Conservation (phyloP, 2,329 filamentous ascomycete genomes). For the Scedosporium minutisporum region DNA sequence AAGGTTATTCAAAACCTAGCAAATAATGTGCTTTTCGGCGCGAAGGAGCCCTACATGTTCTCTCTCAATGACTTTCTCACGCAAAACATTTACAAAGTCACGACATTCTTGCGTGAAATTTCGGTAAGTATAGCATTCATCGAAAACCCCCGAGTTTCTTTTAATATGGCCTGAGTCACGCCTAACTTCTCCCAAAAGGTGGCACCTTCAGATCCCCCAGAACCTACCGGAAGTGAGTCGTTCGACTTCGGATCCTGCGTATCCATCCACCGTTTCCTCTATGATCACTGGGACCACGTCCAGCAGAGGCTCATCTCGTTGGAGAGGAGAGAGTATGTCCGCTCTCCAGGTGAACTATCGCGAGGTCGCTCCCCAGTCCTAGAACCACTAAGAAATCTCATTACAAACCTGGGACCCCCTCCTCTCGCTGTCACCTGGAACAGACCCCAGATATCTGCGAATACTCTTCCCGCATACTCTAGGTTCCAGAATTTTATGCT, state of each 20-base stretch:
- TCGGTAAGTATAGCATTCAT: conserved; percentile 36
- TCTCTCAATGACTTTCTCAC: conserved; percentile 60
- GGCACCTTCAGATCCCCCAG: conserved; percentile 36
- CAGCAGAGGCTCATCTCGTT: conserved; percentile 52
- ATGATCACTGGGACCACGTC: conserved; percentile 63
- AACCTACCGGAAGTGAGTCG: conserved; percentile 33
- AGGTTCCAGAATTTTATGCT: conserved; percentile 67
- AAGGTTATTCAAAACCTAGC: conserved; percentile 64
- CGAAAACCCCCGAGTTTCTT: neutral
- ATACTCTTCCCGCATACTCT: conserved; percentile 54
- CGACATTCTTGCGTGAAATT: conserved; percentile 57
- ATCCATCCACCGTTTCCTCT: conserved; percentile 57
- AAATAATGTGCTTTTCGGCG: conserved; percentile 62
- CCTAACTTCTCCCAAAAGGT: conserved; percentile 22
- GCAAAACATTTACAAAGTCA: conserved; percentile 58
- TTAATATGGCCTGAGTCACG: neutral
- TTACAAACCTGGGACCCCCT: conserved; percentile 57
- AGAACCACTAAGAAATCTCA: conserved; percentile 50
- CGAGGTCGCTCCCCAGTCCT: conserved; percentile 46
- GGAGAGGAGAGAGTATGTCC: conserved; percentile 47
- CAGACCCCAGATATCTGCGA: conserved; percentile 53
- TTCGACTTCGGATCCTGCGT: conserved; percentile 66
- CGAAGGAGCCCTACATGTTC: conserved; percentile 65
- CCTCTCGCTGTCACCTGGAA: conserved; percentile 63
- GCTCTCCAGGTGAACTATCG: conserved; percentile 42